Evolutionary conservation across 345 rosid species (phyloP), one percentile per base, ranked within the genome.

Genomic region (Mangifera indica): DNA sequence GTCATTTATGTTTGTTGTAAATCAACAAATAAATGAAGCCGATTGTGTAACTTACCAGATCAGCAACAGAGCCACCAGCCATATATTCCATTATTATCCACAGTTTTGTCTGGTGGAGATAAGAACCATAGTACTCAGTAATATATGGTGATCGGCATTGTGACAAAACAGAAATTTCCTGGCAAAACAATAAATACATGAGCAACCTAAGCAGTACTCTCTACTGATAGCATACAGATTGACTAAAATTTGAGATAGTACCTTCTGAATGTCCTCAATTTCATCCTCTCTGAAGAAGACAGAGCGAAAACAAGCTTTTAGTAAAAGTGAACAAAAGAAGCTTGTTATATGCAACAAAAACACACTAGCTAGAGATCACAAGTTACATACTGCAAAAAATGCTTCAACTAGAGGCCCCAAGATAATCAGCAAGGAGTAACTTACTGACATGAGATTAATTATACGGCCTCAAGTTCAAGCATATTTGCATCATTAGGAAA

Each of bases 11-110:
- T 65, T 62, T 63, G 12, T 40, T 26, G 13, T 42, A 22, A 48
- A 46, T 51, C 54, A 10, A 26, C 25, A 64, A 55, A 21, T 45
- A 55, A 54, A 21, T 6, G 9, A 37, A 37, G 62, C 56, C 53
- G 65, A 52, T 6, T 10, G 60, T 72, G 83, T 82, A 73, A 89
- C 96, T 71, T 88, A 96, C 99, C 51, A 96, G 92, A 82, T 93
- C 99, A 79, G 99, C 98, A 82, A 95, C 99, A 68, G 99, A 95
- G 77, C 98, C 99, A 79, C 99, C 98, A 10, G 98, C 97, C 99
- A 95, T 96, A 82, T 81, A 95, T 74, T 95, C 99, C 97, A 95
- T 96, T 79, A 96, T 91, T 83, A 96, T 95, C 97, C 99, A 95
- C 56, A 95, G 80, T 85, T 95, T 95, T 70, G 99, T 95, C 83